Base-by-base conservation (phyloP, 1,139 yeast genomes). In the Ogataea hybrid region DNA sequence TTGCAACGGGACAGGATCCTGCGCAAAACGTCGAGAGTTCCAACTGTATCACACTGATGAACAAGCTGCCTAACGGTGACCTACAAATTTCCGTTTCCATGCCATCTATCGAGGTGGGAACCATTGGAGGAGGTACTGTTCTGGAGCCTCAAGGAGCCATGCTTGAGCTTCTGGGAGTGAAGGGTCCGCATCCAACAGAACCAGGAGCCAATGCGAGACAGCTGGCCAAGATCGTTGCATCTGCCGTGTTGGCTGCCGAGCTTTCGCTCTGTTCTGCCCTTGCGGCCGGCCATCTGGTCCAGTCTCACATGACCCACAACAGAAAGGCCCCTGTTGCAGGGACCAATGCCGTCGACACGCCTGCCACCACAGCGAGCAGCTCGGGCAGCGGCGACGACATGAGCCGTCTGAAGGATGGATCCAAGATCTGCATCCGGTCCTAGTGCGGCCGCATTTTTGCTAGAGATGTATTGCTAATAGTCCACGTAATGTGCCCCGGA, bases 121-220 rank as follows among this genome's bases (percentile, higher is more conserved):
- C 99, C 4, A 90, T 94, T 65, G 99, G 99, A 48, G 98, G 99
- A 49, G 98, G 99, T 62, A 94, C 99, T 8, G 87, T 94, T 49
- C 76, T 94, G 56, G 97, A 87, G 60, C 97, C 99, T 28, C 99
- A 94, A 70, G 86, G 90, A 37, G 88, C 98, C 23, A 87, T 94
- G 96, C 75, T 94, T 51, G 97, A 94, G 57, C 71, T 94, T 55
- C 73, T 94, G 50, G 97, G 97, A 30, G 95, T 94, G 35, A 81
- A 86, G 56, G 99, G 99, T 5, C 97, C 98, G 11, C 96, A 90
- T 63, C 87, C 96, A 32, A 83, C 92, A 8, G 78, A 73, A 44
- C 98, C 98, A 2, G 99, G 99, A 54, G 86, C 82, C 41, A 94
- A 94, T 65, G 95, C 98, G 15, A 81, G 95, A 60, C 95, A 88